Evolutionary conservation across 2,329 filamentous ascomycete species (phyloP).

Genomic region (Thermoascus crustaceus): DNA sequence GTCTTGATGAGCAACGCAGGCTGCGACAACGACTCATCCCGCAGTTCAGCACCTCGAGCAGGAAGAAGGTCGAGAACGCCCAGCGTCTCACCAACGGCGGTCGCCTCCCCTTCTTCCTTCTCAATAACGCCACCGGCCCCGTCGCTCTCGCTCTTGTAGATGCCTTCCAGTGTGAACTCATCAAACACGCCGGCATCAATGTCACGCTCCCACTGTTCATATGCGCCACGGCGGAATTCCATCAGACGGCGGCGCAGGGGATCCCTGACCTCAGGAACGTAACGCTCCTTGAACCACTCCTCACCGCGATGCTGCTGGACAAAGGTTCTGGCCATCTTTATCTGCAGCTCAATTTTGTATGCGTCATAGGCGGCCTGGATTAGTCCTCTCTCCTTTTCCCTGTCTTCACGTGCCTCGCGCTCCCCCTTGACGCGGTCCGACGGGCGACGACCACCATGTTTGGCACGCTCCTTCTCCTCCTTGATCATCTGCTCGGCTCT

Average conservation of each 20-base stretch:
- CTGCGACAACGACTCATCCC: slow-evolving; percentile 79
- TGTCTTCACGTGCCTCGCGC: slow-evolving; percentile 53
- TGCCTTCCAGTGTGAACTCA: slow-evolving; percentile 86
- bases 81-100: slow-evolving; percentile 81
- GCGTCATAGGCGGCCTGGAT: slow-evolving; percentile 58
- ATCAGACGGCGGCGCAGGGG: slow-evolving; percentile 66
- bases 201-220: slow-evolving; percentile 83
- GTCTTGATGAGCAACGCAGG: slow-evolving; percentile 97
- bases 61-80: slow-evolving; percentile 88
- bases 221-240: slow-evolving; percentile 69
- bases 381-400: slow-evolving; percentile 53
- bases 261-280: slow-evolving; percentile 73
- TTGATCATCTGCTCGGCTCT: slow-evolving; percentile 55
- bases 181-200: slow-evolving; percentile 80
- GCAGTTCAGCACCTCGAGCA: slow-evolving; percentile 71
- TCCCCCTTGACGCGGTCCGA: slow-evolving; percentile 53
- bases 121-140: slow-evolving; percentile 77
- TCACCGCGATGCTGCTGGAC: slow-evolving; percentile 89
- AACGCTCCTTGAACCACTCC: slow-evolving; percentile 97
- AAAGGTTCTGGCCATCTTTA: slow-evolving; percentile 76
- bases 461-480: slow-evolving; percentile 54
- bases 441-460: slow-evolving; percentile 49
- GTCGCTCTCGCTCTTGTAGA: slow-evolving; percentile 88
- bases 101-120: slow-evolving; percentile 92
- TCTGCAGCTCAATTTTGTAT: slow-evolving; percentile 58